These are phyloP conservation scores for Thermomyces lanuginosus DNA, from an alignment of 2,329 filamentous ascomycete genomes.

Conservation along the genomic window DNA sequence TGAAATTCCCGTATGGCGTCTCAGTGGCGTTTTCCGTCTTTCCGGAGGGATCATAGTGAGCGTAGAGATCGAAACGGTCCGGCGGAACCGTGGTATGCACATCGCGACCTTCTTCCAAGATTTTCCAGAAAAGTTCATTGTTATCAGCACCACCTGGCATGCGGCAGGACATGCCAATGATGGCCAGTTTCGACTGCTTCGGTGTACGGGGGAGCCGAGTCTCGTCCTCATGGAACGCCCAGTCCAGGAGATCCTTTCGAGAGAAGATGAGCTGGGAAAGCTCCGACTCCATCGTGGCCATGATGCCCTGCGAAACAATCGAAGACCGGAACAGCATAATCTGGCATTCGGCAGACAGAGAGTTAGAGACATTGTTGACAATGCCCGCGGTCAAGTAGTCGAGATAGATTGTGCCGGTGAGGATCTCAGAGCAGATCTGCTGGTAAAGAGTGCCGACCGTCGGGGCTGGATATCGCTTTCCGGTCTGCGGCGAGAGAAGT, in stretches of 20 bases:
- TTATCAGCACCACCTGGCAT: conserved; percentile 48
- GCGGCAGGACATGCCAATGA: conserved; percentile 63
- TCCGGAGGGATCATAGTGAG: conserved; percentile 50
- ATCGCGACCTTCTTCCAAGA: conserved; percentile 18
- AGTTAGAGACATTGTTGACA: conserved; percentile 6
- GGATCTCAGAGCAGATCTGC: conserved; percentile 9
- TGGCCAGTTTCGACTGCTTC: conserved; percentile 39
- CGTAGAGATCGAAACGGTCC: conserved; percentile 51
- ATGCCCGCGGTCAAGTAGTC: conserved; percentile 11
- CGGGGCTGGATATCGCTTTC: conserved; percentile 6
- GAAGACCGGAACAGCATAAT: conserved; percentile 15
- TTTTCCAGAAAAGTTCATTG: conserved; percentile 19
- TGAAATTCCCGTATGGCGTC: conserved; percentile 55
- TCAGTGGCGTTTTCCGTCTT: conserved; percentile 56
- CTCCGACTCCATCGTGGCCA: conserved; percentile 6
- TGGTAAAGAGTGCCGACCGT: conserved; percentile 9
- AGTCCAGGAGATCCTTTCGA: conserved; percentile 11
- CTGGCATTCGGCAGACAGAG: conserved; percentile 7
- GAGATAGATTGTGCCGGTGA: conserved; percentile 10
- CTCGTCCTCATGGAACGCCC: conserved; percentile 7
- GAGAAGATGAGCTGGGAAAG: conserved; percentile 1
- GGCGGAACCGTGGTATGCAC: conserved; percentile 33
- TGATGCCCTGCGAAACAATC: conserved; percentile 14
- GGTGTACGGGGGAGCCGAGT: conserved; percentile 1
- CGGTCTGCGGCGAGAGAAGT: conserved; percentile 9